These are phyloP conservation scores for Trichomonascaceae sp. DNA, from an alignment of 1,139 yeast species.

Conservation along the genomic window DNA sequence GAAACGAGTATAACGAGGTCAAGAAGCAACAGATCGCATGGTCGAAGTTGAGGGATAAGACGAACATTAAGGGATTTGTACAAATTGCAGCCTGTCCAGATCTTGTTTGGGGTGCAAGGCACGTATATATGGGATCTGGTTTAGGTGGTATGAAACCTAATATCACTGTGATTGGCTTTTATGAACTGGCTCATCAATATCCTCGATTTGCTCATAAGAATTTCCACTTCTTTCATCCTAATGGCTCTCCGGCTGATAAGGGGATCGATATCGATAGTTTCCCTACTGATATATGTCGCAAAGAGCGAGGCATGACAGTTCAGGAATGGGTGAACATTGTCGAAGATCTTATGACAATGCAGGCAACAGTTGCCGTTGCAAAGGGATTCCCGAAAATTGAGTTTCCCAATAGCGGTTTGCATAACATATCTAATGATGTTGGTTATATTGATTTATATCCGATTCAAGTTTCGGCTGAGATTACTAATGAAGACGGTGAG, in stretches of 20 bases:
- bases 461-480: constrained; percentile 87
- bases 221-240: constrained; percentile 10
- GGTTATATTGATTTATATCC: constrained; percentile 84
- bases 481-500: constrained; percentile 55
- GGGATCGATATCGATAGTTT: constrained; percentile 32
- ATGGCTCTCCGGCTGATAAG: constrained; percentile 12
- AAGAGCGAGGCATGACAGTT: constrained; percentile 62
- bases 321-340: constrained; percentile 88
- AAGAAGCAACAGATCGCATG: constrained; percentile 72
- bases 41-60: constrained; percentile 70
- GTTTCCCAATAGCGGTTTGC: constrained; percentile 40
- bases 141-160: constrained; percentile 97
- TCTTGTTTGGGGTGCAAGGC: constrained; percentile 93
- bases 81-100: constrained; percentile 86
- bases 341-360: constrained; percentile 88
- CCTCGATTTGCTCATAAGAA: constrained; percentile 1
- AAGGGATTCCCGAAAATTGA: constrained; percentile 66
- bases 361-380: constrained; percentile 89
- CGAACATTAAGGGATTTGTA: constrained; percentile 83
- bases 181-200: constrained; percentile 43
- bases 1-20: constrained; percentile 59
- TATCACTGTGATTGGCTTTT: constrained; percentile 84
- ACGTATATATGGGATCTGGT: constrained; percentile 87
- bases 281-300: constrained; percentile 72
- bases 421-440: constrained; percentile 30